A percentile compares a stretch with the other conserved stretches of the same genome.
phyloP scores from a whole-genome alignment of 2,329 filamentous ascomycete species.

The Pseudocercospora macadamiae region DNA sequence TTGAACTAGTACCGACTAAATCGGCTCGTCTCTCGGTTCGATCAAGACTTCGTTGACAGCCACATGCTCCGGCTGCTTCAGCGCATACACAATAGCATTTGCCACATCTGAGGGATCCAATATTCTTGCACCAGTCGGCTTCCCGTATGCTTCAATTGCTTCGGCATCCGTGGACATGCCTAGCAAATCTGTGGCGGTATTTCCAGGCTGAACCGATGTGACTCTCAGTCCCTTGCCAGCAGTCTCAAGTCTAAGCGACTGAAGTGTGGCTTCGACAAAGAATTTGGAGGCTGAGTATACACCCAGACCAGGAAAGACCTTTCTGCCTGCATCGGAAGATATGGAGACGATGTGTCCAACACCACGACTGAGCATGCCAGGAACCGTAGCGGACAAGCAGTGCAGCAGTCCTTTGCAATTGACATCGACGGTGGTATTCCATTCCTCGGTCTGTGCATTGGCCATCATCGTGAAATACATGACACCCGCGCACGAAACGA shows the following conservation, averaged over 20 bases:
- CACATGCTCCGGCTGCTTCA: constrained; percentile 74
- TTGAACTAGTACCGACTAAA: constrained; percentile 46
- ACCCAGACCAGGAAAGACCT: constrained; percentile 78
- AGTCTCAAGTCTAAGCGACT: constrained; percentile 73
- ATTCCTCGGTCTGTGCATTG: constrained; percentile 72
- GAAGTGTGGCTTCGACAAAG: constrained; percentile 82
- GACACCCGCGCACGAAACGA: constrained; percentile 79
- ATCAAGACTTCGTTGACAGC: constrained; percentile 80
- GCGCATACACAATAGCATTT: constrained; percentile 70
- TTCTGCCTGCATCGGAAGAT: constrained; percentile 78
- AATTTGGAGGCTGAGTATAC: constrained; percentile 85
- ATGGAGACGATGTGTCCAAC: constrained; percentile 77
- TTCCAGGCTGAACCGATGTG: constrained; percentile 76
- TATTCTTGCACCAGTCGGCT: constrained; percentile 74
- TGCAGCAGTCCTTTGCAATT: constrained; percentile 84
- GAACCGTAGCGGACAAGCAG: constrained; percentile 70
- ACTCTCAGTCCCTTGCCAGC: constrained; percentile 73
- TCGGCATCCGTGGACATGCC: constrained; percentile 75
- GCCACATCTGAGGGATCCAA: constrained; percentile 75
- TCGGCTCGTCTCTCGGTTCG: constrained; percentile 75
- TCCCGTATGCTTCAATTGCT: constrained; percentile 77
- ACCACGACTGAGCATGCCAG: constrained; percentile 70
- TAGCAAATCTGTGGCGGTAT: constrained; percentile 72
- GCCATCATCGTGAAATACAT: constrained; percentile 92
- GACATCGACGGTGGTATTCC: constrained; percentile 81